Base-by-base conservation (phyloP, 228 moss, liverwort and hornwort genomes). In the Sphagnum fallax region DNA sequence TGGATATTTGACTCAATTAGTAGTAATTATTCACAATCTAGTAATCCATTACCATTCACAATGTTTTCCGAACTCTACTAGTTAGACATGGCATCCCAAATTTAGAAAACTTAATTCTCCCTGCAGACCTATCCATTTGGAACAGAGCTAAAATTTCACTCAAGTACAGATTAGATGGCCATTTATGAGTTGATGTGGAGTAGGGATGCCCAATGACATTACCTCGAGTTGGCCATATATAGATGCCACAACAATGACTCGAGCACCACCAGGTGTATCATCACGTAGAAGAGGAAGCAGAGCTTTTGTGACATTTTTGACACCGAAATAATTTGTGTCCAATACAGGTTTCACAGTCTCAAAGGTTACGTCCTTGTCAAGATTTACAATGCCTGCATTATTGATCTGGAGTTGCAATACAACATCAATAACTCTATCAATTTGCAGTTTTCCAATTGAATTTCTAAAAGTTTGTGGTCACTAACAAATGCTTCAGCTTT, bases 251-350 rank as follows among this genome's bases (percentile, higher is more conserved):
- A 81, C 55, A 2, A 88, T 69, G 50, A 88, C 65, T 13, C 81
- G 84, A 62, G 75, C 73, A 32, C 77, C 82, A 51, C 79, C 73
- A 32, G 71, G 50, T 4, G 73, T 49, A 6, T 71, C 47, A 50
- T 73, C 73, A 5, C 84, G 77, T 52, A 84, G 18, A 12, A 79
- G n/a, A 5, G 87, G 87, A 67, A 88, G 51, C 66, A 87, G 10
- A 9, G 82, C 77, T 72, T 78, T 63, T 4, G 82, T 84, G 60
- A 87, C 74, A 16, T 75, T 72, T 75, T 80, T 84, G 52, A 81
- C 72, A 14, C 89, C 84, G 1, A 79, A 82, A 75, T 81, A 89
- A 49, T 89, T 89, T 60, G 84, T 87, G 63, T 82, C 76, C 73
- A 89, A 63, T 67, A 78, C 80, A 18, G 73, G 47, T 32, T 87